A percentile compares a stretch with the other conserved stretches of the same genome.
phyloP scores from a whole-genome alignment of 2,329 filamentous ascomycete genomes.

The Fusarium sp. region DNA sequence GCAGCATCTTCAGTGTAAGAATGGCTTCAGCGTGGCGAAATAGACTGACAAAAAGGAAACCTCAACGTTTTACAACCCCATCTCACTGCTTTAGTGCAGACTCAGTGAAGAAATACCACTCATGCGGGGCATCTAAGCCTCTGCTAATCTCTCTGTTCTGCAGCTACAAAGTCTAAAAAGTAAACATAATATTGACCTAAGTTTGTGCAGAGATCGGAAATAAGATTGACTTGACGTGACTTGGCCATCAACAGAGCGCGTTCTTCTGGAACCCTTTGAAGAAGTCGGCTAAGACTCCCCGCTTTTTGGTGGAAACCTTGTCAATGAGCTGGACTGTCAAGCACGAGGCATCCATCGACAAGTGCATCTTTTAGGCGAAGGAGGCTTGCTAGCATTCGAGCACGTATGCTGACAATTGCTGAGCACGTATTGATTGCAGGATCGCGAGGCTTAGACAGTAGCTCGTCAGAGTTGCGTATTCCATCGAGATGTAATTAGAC shows the following conservation, averaged over 20 bases:
- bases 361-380: slow-evolving; percentile 11
- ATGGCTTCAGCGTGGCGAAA: not conserved
- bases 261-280: slow-evolving; percentile 30
- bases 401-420: slow-evolving; percentile 10
- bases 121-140: not conserved
- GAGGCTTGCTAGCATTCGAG: slow-evolving; percentile 14
- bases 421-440: slow-evolving; percentile 6
- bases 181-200: slow-evolving; percentile 3
- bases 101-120: slow-evolving; percentile 8
- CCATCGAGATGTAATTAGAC: not conserved
- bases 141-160: slow-evolving; percentile 10
- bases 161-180: slow-evolving; percentile 4
- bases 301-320: slow-evolving; percentile 26
- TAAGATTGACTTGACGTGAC: not conserved
- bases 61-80: not conserved
- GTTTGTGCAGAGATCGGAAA: not conserved
- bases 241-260: not conserved
- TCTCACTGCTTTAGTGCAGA: slow-evolving; percentile 6
- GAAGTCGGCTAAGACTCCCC: slow-evolving; percentile 19
- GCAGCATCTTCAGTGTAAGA: not conserved
- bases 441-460: slow-evolving; percentile 11
- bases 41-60: slow-evolving; percentile 3
- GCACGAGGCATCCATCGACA: slow-evolving; percentile 21
- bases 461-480: slow-evolving; percentile 10
- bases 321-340: slow-evolving; percentile 2